Base-by-base conservation (phyloP, 805 yeast species). In the Kazachstania martiniae region DNA sequence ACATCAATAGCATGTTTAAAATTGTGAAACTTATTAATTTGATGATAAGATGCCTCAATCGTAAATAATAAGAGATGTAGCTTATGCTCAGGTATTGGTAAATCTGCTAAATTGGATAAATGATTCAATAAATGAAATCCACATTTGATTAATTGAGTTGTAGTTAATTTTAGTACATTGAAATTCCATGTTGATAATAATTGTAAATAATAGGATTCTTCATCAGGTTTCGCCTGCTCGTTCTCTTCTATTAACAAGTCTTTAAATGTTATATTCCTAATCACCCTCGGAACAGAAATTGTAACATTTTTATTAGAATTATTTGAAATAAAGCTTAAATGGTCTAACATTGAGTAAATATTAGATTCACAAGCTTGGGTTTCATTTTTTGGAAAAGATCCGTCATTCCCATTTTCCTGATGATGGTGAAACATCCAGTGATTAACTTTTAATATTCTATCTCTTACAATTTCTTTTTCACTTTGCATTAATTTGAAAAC, bases 1-100 rank as follows among this genome's bases (percentile, higher is more conserved):
- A 91, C 98, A 59, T 91, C 98, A 12, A 85, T 81, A 1, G 95
- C 96, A 58, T 91, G 98, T 44, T 94, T 71, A 52, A 87, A 91
- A 58, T 89, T 87, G 62, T 91, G 98, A 63, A 89, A 91, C 12
- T 89, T 84, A 53, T 87, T 87, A 8, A 85, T 83, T 44, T 74
- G 72, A 47, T 80, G 77, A 57, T 91, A 91, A 28, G 84, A 72
- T 43, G 81, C 80, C 39, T 95, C 69, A 7, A 83, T 66, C 43
- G 75, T 69, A 42, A 78, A 70, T 15, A 85, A 56, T 42, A 87
- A 67, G 14, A 70, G 65, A 27, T 74, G 56, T 18, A 85, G 59
- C 37, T 66, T 62, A 48, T 72, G 71, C 28, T 65, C 67, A 10
- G 52, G 29, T 8, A 49, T 35, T 7, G 21, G 15, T 4, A 37